Percentiles rank a stretch among this genome's conserved stretches.
Conservation (phyloP, 352 stramenopile genomes). For the Poterioochromonas sp. region DNA sequence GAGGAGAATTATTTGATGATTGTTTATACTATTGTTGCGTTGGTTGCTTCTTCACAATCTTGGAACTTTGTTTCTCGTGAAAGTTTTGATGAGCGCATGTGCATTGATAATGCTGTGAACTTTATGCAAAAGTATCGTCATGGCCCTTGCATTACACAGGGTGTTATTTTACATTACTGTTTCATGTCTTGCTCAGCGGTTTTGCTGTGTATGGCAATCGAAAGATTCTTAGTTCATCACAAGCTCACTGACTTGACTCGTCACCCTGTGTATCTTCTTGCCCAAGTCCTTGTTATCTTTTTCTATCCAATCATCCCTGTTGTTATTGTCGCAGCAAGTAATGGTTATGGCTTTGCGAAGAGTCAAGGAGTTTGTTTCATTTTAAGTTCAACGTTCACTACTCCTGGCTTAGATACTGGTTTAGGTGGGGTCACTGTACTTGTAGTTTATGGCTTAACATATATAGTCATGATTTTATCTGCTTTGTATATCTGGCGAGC, state of each 20-base stretch:
- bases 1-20: not conserved
- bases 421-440: too few relatives aligned
- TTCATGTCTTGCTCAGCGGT: not conserved
- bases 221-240: not conserved
- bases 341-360: not conserved
- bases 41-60: not conserved
- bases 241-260: not conserved
- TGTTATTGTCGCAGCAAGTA: not conserved
- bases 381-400: too few relatives aligned
- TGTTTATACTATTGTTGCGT: not conserved
- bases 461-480: too few relatives aligned
- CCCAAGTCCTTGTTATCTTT: not conserved
- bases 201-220: not conserved
- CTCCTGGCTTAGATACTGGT: too few relatives aligned
- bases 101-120: not conserved
- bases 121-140: not conserved
- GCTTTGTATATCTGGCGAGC: too few relatives aligned
- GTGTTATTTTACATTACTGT: not conserved
- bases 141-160: not conserved
- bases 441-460: too few relatives aligned
- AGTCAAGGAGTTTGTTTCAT: too few relatives aligned
- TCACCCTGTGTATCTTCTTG: not conserved
- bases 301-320: not conserved
- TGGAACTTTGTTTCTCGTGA: not conserved
- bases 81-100: not conserved